These are phyloP conservation scores for Posidonia oceanica DNA, from an alignment of 116 monocot species.

Conservation along the genomic window DNA sequence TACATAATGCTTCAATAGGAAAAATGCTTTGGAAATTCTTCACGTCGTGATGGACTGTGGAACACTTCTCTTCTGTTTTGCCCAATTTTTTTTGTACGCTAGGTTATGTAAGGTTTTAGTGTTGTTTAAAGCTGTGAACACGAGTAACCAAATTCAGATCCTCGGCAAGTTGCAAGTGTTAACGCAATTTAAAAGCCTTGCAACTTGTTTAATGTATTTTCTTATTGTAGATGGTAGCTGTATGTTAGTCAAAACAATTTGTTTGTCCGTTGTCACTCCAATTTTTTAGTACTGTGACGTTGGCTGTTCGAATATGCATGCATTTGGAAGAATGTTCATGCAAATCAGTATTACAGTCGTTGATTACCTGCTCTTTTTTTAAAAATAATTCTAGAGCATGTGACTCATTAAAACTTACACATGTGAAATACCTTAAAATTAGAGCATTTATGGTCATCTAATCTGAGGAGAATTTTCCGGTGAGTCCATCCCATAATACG, in stretches of 20 bases:
- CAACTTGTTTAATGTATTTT: neutral
- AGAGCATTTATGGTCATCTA: too few relatives aligned
- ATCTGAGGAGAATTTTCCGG: too few relatives aligned
- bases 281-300: too few relatives aligned
- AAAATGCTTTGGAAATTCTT: slow-evolving; percentile 87
- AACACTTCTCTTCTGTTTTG: neutral
- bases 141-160: neutral
- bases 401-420: too few relatives aligned
- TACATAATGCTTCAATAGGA: slow-evolving; percentile 49
- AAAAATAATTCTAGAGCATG: too few relatives aligned
- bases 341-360: too few relatives aligned
- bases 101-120: slow-evolving; percentile 4
- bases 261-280: too few relatives aligned
- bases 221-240: neutral
- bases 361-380: too few relatives aligned
- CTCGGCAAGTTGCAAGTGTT: neutral
- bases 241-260: neutral
- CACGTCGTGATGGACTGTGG: slow-evolving; percentile 33
- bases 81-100: neutral
- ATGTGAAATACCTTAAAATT: too few relatives aligned
- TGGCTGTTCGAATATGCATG: too few relatives aligned
- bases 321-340: too few relatives aligned
- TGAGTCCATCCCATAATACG: too few relatives aligned
- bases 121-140: neutral
- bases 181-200: neutral